Evolutionary conservation across 768 basidiomycete species (phyloP).

Genomic region (Rubroboletus pulcherrimus): DNA sequence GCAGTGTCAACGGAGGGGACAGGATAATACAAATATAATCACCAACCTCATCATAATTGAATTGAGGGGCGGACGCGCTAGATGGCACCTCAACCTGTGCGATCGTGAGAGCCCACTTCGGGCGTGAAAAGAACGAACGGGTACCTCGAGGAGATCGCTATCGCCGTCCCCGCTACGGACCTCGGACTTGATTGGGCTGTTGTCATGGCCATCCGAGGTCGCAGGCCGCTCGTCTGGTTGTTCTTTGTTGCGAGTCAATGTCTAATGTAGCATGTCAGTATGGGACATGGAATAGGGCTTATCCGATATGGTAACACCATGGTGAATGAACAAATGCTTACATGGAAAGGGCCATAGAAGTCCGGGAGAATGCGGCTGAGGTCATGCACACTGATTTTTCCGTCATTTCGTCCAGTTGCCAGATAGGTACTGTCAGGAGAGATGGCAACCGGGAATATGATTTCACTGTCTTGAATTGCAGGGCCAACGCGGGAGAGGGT

Average conservation of each 20-base stretch:
- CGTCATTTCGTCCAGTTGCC: background rate
- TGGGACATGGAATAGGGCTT: background rate
- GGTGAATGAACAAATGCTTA: background rate
- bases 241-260: background rate
- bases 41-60: background rate
- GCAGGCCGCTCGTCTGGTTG: background rate
- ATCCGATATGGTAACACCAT: no score
- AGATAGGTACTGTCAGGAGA: background rate
- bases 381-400: background rate
- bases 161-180: background rate
- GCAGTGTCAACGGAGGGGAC: background rate
- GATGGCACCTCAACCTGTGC: background rate
- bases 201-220: no score
- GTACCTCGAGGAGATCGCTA: background rate
- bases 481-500: background rate
- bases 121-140: no score
- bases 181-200: no score
- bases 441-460: background rate
- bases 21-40: background rate
- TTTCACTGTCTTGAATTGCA: background rate
- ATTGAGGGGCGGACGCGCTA: background rate
- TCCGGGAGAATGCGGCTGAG: slow-evolving; percentile 6
- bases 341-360: background rate
- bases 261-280: background rate
- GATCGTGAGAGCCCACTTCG: background rate